Evolutionary conservation across 192 early-diverging fungal species (phyloP).

Genomic region (Coemansia sp.): DNA sequence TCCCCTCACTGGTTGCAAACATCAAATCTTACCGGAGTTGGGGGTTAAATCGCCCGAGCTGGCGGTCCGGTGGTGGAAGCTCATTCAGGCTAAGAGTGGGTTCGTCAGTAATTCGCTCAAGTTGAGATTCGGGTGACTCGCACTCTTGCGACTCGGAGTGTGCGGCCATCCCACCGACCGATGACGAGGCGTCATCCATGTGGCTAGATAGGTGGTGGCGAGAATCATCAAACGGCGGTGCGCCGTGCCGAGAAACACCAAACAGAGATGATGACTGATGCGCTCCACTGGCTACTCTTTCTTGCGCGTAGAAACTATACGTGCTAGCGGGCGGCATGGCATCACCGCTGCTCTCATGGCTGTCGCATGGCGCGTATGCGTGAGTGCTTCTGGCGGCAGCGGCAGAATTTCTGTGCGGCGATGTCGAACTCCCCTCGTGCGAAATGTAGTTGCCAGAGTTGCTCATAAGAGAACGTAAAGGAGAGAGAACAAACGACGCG

Average conservation of each 20-base stretch:
- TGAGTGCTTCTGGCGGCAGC: no score
- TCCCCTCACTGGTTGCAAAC: neutral
- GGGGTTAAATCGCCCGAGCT: conserved; percentile 27
- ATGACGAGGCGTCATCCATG: neutral
- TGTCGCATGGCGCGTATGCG: no score
- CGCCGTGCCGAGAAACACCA: neutral
- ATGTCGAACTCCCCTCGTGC: no score
- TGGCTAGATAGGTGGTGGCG: neutral
- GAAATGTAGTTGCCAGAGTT: no score
- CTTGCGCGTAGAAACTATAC: no score
- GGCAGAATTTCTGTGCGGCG: no score
- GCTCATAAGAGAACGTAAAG: no score
- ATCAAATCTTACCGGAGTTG: conserved; percentile 45
- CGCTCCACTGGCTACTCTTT: no score
- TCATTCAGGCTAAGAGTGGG: conserved; percentile 10
- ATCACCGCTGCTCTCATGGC: no score
- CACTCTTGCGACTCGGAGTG: neutral
- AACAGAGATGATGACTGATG: no score
- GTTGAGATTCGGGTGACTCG: neutral
- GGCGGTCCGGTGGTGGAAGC: conserved; percentile 29
- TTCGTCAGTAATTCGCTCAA: conserved; percentile 28
- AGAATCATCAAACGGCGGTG: neutral
- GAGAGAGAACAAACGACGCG: no score
- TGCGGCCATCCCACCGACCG: conserved; percentile 13
- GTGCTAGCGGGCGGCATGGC: no score